Conservation (phyloP, 305 asterid species). For the Stenogyne calaminthoides region DNA sequence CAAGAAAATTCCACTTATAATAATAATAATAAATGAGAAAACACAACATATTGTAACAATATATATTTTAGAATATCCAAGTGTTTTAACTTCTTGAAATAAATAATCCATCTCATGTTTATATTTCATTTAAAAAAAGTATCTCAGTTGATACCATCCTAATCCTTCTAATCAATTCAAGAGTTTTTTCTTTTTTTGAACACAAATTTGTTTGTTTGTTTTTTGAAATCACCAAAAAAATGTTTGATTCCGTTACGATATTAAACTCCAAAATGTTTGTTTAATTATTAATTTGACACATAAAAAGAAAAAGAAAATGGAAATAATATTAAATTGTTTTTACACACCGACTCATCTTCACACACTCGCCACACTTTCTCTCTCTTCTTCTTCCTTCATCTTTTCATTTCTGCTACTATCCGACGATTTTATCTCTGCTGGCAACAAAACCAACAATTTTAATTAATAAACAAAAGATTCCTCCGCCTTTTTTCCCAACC, state of each 20-base stretch:
- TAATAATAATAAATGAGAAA: neutral
- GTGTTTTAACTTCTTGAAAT: too few relatives aligned
- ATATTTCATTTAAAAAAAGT: neutral
- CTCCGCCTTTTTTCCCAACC: conserved; percentile 35
- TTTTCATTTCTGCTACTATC: conserved; percentile 41
- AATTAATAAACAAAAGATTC: conserved; percentile 38
- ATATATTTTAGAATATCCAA: neutral
- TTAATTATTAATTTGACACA: too few relatives aligned
- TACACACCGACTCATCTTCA: conserved; percentile 32
- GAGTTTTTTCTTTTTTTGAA: neutral
- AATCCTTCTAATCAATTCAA: neutral
- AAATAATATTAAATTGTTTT: neutral
- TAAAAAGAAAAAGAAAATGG: neutral
- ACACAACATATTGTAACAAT: neutral
- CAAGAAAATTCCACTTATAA: conserved; percentile 8
- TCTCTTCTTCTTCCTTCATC: conserved; percentile 28
- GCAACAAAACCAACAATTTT: conserved; percentile 35
- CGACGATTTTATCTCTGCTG: conserved; percentile 62
- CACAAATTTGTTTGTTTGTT: neutral
- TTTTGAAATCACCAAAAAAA: neutral
- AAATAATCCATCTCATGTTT: too few relatives aligned
- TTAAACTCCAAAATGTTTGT: neutral
- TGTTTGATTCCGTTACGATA: neutral
- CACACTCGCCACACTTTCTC: conserved; percentile 25
- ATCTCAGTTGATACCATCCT: neutral